phyloP scores from a whole-genome alignment of 1,139 yeast genomes.

The Taiozyma sp. region DNA sequence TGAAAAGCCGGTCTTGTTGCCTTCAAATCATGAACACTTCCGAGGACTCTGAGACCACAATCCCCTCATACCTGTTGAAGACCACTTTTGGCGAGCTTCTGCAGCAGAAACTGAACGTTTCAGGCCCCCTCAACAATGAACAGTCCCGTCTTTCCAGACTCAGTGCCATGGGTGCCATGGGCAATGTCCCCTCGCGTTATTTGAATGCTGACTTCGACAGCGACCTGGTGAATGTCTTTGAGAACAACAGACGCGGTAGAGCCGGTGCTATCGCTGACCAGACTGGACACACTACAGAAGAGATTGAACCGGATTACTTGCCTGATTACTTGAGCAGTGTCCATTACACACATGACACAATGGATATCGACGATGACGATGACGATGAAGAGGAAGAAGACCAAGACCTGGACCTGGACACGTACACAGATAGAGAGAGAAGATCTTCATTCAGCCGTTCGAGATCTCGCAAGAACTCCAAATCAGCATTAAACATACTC shows the following conservation, averaged over 20 bases:
- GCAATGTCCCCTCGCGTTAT: slow-evolving; percentile 17
- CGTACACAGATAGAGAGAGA: background rate
- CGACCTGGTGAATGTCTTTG: slow-evolving; percentile 10
- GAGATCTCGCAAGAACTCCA: slow-evolving; percentile 2
- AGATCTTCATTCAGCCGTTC: slow-evolving; percentile 6
- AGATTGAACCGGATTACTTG: background rate
- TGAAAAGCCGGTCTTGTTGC: background rate
- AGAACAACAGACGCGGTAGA: background rate
- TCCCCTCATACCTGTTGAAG: background rate
- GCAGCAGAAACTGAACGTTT: background rate
- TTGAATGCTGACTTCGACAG: slow-evolving; percentile 9
- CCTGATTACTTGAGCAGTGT: slow-evolving; percentile 4
- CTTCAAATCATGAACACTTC: background rate
- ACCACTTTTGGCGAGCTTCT: background rate
- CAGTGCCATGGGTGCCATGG: background rate
- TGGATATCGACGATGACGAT: slow-evolving; percentile 16
- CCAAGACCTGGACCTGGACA: slow-evolving; percentile 1
- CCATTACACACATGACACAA: slow-evolving; percentile 9
- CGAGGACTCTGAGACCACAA: background rate
- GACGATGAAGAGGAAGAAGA: slow-evolving; percentile 12
- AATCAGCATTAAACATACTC: slow-evolving; percentile 1
- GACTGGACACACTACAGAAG: background rate
- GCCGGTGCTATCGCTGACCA: background rate
- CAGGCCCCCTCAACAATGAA: background rate
- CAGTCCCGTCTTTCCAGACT: background rate